Evolutionary conservation across 768 basidiomycete genomes (phyloP), one percentile per base, ranked within the genome.

Genomic region (Amanita jacksonii): DNA sequence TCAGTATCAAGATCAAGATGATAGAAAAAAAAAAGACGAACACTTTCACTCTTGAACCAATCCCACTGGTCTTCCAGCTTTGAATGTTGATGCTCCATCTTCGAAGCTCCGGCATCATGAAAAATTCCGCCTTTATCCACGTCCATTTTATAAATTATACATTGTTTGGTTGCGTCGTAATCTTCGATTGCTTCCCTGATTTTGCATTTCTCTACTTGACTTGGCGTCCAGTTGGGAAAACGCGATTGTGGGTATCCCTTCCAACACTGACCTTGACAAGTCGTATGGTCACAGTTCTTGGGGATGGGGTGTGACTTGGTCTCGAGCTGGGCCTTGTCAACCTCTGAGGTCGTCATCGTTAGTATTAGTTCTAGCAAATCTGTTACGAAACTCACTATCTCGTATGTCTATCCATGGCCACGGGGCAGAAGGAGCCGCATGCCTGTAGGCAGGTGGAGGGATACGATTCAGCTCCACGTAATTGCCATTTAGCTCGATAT

Each of bases 161-260:
- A 68, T 4, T 52, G 48, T 4, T 34, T 37, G 3, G 51, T 45
- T 8, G 40, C 51, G 42, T 60, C 42, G 43, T 67, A 62, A 4
- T 65, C 54, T 0, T 46, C 35, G 23, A 70, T 62, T 1, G 64
- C 69, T 7, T 54, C 54, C 8, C 53, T 41, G 27, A 73, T 70
- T 44, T 63, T 61, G 51, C 69, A 69, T 39, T 64, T 64, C 27
- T 52, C 50, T 1, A 69, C 62, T 48, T 78, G 76, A 8, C 52
- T 52, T 9, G 55, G 49, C 0, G 74, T 77, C 78, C 78, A 77
- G 45, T 77, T 79, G 8, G 73, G 75, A 49, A 74, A 80, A 27
- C 58, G 58, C 4, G 69, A 69, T 38, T 70, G 63, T 3, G 70
- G 70, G 45, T 71, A 73, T 0, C 55, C 56, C 41, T 24, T 57